Conservation (phyloP, 208 protist genomes). For the Acanthamoeba castellanii region DNA sequence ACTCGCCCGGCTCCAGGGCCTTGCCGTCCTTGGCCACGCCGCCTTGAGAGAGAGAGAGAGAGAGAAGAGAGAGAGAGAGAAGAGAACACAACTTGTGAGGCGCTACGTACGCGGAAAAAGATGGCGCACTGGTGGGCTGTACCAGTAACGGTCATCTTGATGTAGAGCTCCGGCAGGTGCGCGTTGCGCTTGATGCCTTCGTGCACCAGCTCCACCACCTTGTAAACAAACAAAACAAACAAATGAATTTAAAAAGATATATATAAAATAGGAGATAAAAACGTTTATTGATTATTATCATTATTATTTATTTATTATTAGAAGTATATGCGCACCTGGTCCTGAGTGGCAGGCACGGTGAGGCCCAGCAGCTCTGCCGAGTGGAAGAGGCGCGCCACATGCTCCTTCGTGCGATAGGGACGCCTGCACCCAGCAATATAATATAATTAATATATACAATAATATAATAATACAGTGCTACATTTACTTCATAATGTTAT, state of each 20-base stretch:
- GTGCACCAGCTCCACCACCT: not conserved
- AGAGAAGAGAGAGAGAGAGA: not conserved
- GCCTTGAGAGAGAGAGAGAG: not conserved
- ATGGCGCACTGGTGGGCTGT: not conserved
- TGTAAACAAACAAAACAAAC: too few species aligned
- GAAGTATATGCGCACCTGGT: not conserved
- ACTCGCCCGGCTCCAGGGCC: not conserved
- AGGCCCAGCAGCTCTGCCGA: not conserved
- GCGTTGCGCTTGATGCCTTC: constrained; percentile 19
- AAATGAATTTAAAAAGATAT: too few species aligned
- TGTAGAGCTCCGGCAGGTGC: constrained; percentile 6
- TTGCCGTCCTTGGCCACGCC: constrained; percentile 27
- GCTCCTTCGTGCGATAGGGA: not conserved
- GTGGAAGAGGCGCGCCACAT: not conserved
- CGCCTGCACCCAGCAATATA: not conserved
- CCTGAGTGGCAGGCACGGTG: not conserved
- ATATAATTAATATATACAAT: not conserved
- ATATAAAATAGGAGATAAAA: too few species aligned
- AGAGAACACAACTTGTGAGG: not conserved
- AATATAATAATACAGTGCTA: too few species aligned
- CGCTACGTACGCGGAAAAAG: not conserved
- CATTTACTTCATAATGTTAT: too few species aligned
- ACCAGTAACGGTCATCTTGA: constrained; percentile 16
- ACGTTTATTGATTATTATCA: not conserved
- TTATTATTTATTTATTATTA: not conserved